A percentile compares a stretch with the other conserved stretches of the same genome.
These are phyloP conservation scores for Aspergillaceae sp. DNA, from an alignment of 2,329 filamentous ascomycete genomes.

Conservation along the genomic window DNA sequence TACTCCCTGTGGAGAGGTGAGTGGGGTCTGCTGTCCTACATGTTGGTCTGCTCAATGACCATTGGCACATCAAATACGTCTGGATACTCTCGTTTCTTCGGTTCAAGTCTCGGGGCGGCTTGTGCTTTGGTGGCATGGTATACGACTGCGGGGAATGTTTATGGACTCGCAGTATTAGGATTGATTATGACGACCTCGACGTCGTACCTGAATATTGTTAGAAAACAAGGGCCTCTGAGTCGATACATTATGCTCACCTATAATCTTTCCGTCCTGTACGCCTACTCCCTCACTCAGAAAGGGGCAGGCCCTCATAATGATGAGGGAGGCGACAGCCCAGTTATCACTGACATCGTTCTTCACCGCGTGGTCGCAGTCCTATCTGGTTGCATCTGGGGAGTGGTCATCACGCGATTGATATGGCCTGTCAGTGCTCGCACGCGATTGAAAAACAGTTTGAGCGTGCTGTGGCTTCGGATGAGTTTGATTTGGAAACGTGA, in stretches of 20 bases:
- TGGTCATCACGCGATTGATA: conserved; percentile 78
- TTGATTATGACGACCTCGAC: conserved; percentile 73
- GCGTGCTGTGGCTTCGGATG: conserved; percentile 88
- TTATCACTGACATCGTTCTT: conserved; percentile 78
- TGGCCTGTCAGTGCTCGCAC: conserved; percentile 88
- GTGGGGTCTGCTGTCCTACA: conserved; percentile 94
- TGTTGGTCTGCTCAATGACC: conserved; percentile 97
- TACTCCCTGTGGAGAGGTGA: conserved; percentile 89
- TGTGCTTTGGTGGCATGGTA: conserved; percentile 73
- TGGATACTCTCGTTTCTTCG: conserved; percentile 73
- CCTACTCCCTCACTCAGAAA: conserved; percentile 75
- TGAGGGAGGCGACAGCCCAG: conserved; percentile 72
- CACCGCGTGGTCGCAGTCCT: conserved; percentile 84
- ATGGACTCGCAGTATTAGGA: conserved; percentile 69
- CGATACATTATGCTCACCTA: conserved; percentile 93
- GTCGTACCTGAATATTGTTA: conserved; percentile 81
- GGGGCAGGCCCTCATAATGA: conserved; percentile 76
- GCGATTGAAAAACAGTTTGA: conserved; percentile 82
- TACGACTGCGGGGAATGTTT: conserved; percentile 62
- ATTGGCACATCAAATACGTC: conserved; percentile 94
- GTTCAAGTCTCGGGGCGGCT: conserved; percentile 71
- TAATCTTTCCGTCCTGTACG: conserved; percentile 89
- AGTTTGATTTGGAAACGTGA: conserved; percentile 94
- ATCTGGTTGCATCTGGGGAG: conserved; percentile 81
- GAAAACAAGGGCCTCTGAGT: conserved; percentile 78